phyloP scores from a whole-genome alignment of 148 eudicot species.

The Cornus controversa region DNA sequence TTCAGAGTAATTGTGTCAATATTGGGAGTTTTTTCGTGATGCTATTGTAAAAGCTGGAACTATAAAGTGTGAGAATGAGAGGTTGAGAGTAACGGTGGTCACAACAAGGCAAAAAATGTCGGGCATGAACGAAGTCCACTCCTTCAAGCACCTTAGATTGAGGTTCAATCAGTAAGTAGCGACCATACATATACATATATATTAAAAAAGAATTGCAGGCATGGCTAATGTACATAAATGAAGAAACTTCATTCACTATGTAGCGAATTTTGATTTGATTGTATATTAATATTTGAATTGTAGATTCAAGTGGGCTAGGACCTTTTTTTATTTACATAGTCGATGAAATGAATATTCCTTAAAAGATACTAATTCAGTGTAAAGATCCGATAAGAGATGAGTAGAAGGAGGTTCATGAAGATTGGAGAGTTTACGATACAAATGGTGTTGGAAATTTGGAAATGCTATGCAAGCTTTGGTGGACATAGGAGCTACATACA shows the following conservation, averaged over 20 bases:
- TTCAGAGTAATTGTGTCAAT: neutral
- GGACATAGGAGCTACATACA: too few relatives aligned
- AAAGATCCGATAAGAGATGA: neutral
- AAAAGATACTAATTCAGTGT: neutral
- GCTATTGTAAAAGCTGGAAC: constrained; percentile 4
- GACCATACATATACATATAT: too few relatives aligned
- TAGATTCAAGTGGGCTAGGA: neutral
- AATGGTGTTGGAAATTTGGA: neutral
- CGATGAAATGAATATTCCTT: too few relatives aligned
- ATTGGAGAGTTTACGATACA: neutral
- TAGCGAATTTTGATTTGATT: neutral
- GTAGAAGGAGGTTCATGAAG: neutral
- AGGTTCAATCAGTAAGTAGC: neutral
- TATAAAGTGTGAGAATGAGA: neutral
- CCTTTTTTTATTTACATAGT: too few relatives aligned
- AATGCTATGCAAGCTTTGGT: too few relatives aligned
- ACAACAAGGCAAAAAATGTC: neutral
- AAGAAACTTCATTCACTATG: too few relatives aligned
- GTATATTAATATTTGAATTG: neutral
- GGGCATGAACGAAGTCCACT: neutral
- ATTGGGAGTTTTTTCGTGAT: neutral
- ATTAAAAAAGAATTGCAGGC: too few relatives aligned
- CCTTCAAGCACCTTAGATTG: neutral
- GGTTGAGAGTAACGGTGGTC: neutral
- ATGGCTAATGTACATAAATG: too few relatives aligned